Conservation (phyloP, 306 rosid genomes). For the Sindora glabra region DNA sequence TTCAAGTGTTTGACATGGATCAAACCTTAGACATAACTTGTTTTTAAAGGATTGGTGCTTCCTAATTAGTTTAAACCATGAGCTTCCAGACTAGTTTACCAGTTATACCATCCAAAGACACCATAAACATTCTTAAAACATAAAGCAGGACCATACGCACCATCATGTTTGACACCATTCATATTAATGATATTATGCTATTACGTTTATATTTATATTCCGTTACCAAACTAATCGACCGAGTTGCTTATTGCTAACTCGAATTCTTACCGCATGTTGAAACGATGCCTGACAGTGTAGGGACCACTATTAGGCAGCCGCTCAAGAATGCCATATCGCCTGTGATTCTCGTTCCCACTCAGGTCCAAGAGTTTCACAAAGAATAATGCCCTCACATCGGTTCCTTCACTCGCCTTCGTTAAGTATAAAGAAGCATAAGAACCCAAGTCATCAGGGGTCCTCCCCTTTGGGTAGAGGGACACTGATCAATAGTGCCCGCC, state of each 20-base stretch:
- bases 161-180: no score
- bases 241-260: conserved; percentile 3
- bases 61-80: background rate
- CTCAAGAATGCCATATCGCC: conserved; percentile 51
- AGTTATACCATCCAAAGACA: no score
- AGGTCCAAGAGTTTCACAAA: conserved; percentile 54
- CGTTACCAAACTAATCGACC: background rate
- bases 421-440: conserved; percentile 42
- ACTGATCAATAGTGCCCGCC: conserved; percentile 61
- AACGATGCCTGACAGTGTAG: conserved; percentile 47
- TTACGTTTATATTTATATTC: no score
- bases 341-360: conserved; percentile 56
- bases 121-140: no score
- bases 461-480: conserved; percentile 56
- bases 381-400: conserved; percentile 52
- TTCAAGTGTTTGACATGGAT: no score
- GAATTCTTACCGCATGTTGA: conserved; percentile 46
- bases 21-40: no score
- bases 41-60: no score
- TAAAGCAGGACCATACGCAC: no score
- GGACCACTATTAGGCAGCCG: conserved; percentile 53
- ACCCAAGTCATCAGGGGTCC: conserved; percentile 50
- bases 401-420: conserved; percentile 51
- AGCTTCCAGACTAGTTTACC: no score
- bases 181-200: no score